These are phyloP conservation scores for Botrytis sinoallii DNA, from an alignment of 2,329 filamentous ascomycete genomes.

Conservation along the genomic window DNA sequence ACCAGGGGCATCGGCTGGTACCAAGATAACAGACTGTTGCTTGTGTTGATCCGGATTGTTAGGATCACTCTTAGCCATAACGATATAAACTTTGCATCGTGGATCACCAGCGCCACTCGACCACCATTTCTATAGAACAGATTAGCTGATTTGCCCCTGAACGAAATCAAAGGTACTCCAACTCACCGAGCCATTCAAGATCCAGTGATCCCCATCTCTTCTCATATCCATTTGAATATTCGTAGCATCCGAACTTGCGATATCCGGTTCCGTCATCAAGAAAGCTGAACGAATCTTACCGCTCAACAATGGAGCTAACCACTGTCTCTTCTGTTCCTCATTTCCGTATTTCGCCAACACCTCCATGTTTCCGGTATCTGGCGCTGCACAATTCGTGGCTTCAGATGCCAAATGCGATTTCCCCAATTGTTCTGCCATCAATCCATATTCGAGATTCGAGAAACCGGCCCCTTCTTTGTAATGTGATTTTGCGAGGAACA, in stretches of 20 bases:
- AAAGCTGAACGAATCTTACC: slow-evolving; percentile 87
- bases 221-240: slow-evolving; percentile 86
- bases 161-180: not conserved
- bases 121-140: slow-evolving; percentile 84
- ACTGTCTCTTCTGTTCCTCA: slow-evolving; percentile 77
- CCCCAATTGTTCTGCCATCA: slow-evolving; percentile 96
- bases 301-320: slow-evolving; percentile 77
- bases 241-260: slow-evolving; percentile 86
- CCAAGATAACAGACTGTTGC: slow-evolving; percentile 91
- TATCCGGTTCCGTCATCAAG: slow-evolving; percentile 88
- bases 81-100: slow-evolving; percentile 88
- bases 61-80: slow-evolving; percentile 90
- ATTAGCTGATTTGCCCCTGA: slow-evolving; percentile 24
- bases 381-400: slow-evolving; percentile 85
- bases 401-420: slow-evolving; percentile 80
- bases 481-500: slow-evolving; percentile 94
- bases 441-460: slow-evolving; percentile 91
- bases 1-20: slow-evolving; percentile 75
- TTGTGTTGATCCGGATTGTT: slow-evolving; percentile 73
- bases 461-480: slow-evolving; percentile 95
- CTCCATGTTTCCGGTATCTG: slow-evolving; percentile 95
- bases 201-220: slow-evolving; percentile 80
- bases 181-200: slow-evolving; percentile 79
- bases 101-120: slow-evolving; percentile 92
- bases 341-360: slow-evolving; percentile 89